phyloP scores from a whole-genome alignment of 2,329 filamentous ascomycete genomes.

The Clarireedia homoeocarpa region DNA sequence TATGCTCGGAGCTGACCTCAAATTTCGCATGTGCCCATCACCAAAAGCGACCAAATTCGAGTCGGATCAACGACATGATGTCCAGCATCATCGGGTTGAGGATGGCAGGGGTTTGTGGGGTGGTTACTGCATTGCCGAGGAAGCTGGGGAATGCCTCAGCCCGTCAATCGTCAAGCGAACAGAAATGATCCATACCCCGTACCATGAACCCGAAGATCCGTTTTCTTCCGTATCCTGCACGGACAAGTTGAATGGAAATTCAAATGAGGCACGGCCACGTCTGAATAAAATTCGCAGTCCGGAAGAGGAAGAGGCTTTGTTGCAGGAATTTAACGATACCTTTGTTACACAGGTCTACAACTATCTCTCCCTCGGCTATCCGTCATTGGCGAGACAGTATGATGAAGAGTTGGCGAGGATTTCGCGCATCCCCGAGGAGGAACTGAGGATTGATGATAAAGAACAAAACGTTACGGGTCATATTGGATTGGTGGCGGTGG shows the following conservation, averaged over 20 bases:
- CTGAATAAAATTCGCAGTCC: constrained; percentile 22
- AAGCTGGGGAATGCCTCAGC: constrained; percentile 30
- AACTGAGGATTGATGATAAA: constrained; percentile 66
- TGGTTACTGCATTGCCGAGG: constrained; percentile 52
- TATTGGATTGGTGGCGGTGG: constrained; percentile 50
- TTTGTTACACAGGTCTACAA: constrained; percentile 97
- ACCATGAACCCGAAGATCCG: constrained; percentile 29
- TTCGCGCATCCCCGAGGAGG: constrained; percentile 57
- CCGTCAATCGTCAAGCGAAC: constrained; percentile 24
- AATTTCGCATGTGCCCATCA: constrained; percentile 73
- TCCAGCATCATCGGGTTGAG: constrained; percentile 45
- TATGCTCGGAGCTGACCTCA: constrained; percentile 77
- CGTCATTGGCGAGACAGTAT: constrained; percentile 72
- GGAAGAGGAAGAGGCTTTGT: constrained; percentile 32
- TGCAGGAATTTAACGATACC: constrained; percentile 66
- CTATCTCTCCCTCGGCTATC: constrained; percentile 88
- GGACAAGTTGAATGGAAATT: constrained; percentile 26
- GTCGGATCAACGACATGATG: constrained; percentile 56
- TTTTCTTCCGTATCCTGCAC: constrained; percentile 26
- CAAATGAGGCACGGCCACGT: constrained; percentile 21
- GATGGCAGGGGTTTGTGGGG: constrained; percentile 68
- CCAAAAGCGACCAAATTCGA: constrained; percentile 81
- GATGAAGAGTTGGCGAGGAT: constrained; percentile 83
- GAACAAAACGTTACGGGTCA: constrained; percentile 62
- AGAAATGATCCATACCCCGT: constrained; percentile 32